Evolutionary conservation across 176 grass and related monocot genomes (phyloP).

Genomic region (Metroxylon sagu): DNA sequence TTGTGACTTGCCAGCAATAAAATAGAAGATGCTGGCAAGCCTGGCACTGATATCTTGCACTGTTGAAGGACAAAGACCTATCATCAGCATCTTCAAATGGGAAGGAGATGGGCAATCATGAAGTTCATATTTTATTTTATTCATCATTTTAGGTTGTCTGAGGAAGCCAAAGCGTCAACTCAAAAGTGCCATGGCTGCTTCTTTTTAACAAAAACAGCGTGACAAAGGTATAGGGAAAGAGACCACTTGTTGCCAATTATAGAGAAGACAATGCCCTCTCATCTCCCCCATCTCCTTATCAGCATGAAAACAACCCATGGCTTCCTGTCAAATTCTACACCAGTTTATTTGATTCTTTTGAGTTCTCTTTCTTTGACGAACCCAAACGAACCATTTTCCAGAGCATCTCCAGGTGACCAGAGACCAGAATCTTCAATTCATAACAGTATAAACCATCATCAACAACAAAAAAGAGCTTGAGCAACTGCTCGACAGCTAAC

Average conservation of each 20-base stretch:
- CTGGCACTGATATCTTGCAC: background rate
- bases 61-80: background rate
- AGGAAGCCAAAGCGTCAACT: background rate
- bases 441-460: too few species aligned
- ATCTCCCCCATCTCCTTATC: background rate
- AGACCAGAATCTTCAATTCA: too few species aligned
- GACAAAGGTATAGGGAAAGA: background rate
- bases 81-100: slow-evolving; percentile 5
- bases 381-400: too few species aligned
- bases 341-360: too few species aligned
- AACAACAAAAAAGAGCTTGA: too few species aligned
- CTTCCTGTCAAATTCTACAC: background rate
- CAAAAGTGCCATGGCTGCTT: background rate
- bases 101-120: background rate
- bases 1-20: too few species aligned
- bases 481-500: too few species aligned
- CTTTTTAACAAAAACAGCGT: background rate
- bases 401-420: too few species aligned
- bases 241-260: slow-evolving; percentile 1
- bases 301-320: background rate
- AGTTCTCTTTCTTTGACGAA: too few species aligned
- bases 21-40: background rate
- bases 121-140: slow-evolving; percentile 6
- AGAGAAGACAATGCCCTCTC: background rate
- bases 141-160: slow-evolving; percentile 1